Evolutionary conservation across 495 filamentous ascomycete species (phyloP).

Genomic region (Pseudotulostoma volvatum): DNA sequence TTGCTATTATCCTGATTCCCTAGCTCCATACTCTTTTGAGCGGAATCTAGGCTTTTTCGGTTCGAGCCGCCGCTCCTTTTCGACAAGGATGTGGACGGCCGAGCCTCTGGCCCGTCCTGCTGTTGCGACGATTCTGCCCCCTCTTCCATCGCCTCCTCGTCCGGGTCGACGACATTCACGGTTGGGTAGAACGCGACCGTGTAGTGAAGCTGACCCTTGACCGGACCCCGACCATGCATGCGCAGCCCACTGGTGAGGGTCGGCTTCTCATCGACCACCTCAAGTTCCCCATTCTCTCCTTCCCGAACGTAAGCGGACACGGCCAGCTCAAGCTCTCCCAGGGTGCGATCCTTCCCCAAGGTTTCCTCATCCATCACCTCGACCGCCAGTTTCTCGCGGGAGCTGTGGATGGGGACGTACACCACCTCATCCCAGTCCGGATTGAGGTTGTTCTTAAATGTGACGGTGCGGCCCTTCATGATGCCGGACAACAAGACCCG

Average conservation of each 20-base stretch:
- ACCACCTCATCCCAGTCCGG: constrained; percentile 92
- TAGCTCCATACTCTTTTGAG: constrained; percentile 10
- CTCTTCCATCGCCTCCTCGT: constrained; percentile 63
- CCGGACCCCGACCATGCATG: constrained; percentile 43
- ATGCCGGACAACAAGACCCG: constrained; percentile 79
- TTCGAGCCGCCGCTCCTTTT: constrained; percentile 19
- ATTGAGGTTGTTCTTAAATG: constrained; percentile 88
- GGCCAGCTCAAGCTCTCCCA: constrained; percentile 62
- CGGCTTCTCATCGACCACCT: constrained; percentile 65
- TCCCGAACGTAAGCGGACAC: constrained; percentile 64
- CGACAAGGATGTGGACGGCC: constrained; percentile 9
- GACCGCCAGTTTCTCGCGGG: constrained; percentile 66
- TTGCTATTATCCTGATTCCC: constrained; percentile 12
- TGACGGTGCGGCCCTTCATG: constrained; percentile 80
- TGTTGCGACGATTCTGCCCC: constrained; percentile 29
- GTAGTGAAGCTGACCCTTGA: constrained; percentile 71
- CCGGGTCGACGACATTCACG: constrained; percentile 74
- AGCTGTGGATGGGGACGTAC: constrained; percentile 80
- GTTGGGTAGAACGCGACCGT: constrained; percentile 83
- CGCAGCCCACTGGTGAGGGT: constrained; percentile 41
- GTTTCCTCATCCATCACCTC: constrained; percentile 97
- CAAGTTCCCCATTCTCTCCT: constrained; percentile 53
- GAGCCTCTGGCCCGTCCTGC: constrained; percentile 16
- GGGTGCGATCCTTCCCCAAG: constrained; percentile 67
- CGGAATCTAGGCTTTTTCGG: constrained; percentile 15